phyloP scores from a whole-genome alignment of 305 asterid species.

The Solanum hybrid region DNA sequence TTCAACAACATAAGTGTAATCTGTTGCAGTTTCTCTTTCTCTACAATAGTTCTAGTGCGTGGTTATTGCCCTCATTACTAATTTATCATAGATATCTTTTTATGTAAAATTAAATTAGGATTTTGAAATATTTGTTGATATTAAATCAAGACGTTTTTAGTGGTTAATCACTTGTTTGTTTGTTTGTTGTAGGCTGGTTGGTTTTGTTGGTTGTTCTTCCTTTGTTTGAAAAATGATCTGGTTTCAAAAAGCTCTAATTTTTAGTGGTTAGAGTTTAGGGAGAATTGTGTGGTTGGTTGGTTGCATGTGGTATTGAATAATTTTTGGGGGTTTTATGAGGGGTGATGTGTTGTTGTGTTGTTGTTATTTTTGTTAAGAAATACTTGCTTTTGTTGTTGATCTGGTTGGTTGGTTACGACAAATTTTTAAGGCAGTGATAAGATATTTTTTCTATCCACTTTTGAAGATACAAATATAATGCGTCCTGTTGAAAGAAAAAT shows the following conservation, averaged over 20 bases:
- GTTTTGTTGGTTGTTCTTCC: background rate
- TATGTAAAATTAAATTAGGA: no score
- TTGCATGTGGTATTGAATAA: background rate
- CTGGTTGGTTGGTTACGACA: background rate
- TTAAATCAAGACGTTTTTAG: background rate
- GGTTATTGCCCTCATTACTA: background rate
- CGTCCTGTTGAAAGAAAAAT: background rate
- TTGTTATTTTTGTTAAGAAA: background rate
- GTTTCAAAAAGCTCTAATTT: background rate
- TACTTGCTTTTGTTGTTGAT: background rate
- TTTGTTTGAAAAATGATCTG: background rate
- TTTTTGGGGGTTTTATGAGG: background rate
- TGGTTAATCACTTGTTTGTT: background rate
- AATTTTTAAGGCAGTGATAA: background rate
- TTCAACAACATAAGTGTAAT: background rate
- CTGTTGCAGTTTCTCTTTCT: background rate
- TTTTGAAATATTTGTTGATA: no score
- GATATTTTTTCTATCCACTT: background rate
- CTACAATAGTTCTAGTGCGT: background rate
- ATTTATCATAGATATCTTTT: no score
- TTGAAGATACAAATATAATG: background rate
- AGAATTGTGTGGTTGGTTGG: background rate
- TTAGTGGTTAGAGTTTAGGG: background rate
- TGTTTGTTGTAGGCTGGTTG: background rate
- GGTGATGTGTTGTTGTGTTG: background rate